phyloP scores from a whole-genome alignment of 148 eudicot genomes.

The Diospyros kaki region DNA sequence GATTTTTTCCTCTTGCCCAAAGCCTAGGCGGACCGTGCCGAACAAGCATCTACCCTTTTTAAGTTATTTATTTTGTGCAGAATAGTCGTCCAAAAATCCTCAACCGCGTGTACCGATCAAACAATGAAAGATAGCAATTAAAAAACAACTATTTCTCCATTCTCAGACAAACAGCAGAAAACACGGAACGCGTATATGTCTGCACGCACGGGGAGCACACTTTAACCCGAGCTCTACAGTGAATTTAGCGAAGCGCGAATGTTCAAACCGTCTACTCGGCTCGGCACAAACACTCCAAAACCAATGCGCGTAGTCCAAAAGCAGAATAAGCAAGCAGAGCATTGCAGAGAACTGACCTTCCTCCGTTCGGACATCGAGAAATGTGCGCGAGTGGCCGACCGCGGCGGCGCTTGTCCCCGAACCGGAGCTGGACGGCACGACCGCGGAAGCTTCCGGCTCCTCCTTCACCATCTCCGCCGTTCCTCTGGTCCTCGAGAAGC shows the following conservation, averaged over 20 bases:
- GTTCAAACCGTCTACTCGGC: not conserved
- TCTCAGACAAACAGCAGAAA: not conserved
- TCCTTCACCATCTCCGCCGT: slow-evolving; percentile 20
- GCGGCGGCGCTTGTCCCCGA: not conserved
- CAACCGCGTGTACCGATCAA: too few species aligned
- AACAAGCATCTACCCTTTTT: too few species aligned
- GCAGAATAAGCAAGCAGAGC: not conserved
- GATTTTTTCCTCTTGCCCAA: too few species aligned
- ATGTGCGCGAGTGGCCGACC: slow-evolving; percentile 22
- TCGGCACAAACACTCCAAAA: not conserved
- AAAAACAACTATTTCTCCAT: not conserved
- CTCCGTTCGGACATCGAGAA: slow-evolving; percentile 28
- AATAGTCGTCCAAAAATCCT: too few species aligned
- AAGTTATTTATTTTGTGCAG: too few species aligned
- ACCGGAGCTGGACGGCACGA: slow-evolving; percentile 11
- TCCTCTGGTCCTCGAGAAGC: slow-evolving; percentile 12
- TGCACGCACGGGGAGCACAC: not conserved
- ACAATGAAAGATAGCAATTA: not conserved
- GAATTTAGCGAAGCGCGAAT: not conserved
- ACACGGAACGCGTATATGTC: not conserved
- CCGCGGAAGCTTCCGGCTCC: slow-evolving; percentile 4
- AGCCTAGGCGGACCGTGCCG: too few species aligned
- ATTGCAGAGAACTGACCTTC: slow-evolving; percentile 23
- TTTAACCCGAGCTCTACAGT: not conserved
- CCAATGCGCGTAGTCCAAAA: not conserved